Evolutionary conservation across 1,139 yeast genomes (phyloP).

Genomic region (Candida sanyaensis): DNA sequence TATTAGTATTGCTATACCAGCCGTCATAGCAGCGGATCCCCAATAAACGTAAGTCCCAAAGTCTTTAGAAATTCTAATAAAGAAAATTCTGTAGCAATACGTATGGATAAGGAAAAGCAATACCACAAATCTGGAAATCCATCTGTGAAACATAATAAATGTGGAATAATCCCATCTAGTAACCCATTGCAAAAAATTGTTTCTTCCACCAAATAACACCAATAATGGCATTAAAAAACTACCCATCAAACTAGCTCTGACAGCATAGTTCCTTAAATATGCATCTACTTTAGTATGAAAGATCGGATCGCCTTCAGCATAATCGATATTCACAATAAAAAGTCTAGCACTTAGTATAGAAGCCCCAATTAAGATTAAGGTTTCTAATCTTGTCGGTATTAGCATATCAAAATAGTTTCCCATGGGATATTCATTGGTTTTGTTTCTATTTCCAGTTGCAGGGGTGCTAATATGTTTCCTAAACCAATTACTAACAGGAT

Average conservation of each 20-base stretch:
- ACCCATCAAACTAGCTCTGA: slow-evolving; percentile 59
- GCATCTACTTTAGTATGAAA: slow-evolving; percentile 18
- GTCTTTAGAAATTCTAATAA: slow-evolving; percentile 4
- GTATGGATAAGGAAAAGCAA: slow-evolving; percentile 42
- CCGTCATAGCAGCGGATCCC: slow-evolving; percentile 34
- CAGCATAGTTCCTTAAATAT: slow-evolving; percentile 44
- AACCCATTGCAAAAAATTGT: slow-evolving; percentile 53
- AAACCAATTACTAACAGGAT: slow-evolving; percentile 26
- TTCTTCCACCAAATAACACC: slow-evolving; percentile 62
- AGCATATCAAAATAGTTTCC: slow-evolving; percentile 34
- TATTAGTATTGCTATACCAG: slow-evolving; percentile 36
- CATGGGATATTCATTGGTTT: slow-evolving; percentile 27
- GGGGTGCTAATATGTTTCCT: slow-evolving; percentile 29
- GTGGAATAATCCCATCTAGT: slow-evolving; percentile 65
- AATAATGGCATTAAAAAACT: slow-evolving; percentile 54
- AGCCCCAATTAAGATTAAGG: slow-evolving; percentile 49
- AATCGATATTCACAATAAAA: slow-evolving; percentile 22
- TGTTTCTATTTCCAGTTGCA: slow-evolving; percentile 26
- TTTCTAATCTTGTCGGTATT: slow-evolving; percentile 68
- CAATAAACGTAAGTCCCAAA: slow-evolving; percentile 23
- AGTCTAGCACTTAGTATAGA: slow-evolving; percentile 40
- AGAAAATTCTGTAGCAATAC: slow-evolving; percentile 28
- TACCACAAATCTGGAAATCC: slow-evolving; percentile 55
- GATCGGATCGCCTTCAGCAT: slow-evolving; percentile 30
- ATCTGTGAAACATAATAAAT: slow-evolving; percentile 58